Evolutionary conservation across 306 rosid genomes (phyloP).

Genomic region (Canavalia gladiata): DNA sequence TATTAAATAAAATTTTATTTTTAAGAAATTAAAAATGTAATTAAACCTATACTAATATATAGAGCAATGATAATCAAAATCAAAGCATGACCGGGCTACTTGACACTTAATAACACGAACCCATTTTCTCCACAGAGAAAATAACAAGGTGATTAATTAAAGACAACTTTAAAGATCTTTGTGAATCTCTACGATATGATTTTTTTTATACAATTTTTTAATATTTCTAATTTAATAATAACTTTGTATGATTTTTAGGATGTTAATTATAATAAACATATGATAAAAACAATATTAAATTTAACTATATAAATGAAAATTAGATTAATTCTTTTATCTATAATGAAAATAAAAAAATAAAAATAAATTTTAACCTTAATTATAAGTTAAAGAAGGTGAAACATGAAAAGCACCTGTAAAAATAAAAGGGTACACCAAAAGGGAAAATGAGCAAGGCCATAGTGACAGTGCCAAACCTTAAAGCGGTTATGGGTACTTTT

Average conservation of each 20-base stretch:
- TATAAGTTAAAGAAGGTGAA: constrained; percentile 43
- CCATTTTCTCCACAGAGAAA: too few relatives aligned
- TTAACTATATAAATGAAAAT: neutral
- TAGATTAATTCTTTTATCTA: neutral
- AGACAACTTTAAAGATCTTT: too few relatives aligned
- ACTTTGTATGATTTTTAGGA: neutral
- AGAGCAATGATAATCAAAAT: too few relatives aligned
- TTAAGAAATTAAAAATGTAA: too few relatives aligned
- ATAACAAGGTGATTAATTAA: too few relatives aligned
- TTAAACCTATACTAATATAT: too few relatives aligned
- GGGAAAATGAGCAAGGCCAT: constrained; percentile 57
- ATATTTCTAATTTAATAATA: neutral
- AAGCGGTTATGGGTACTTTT: constrained; percentile 68
- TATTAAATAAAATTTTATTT: too few relatives aligned
- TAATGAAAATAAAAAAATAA: neutral
- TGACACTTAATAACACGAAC: too few relatives aligned
- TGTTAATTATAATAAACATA: too few relatives aligned
- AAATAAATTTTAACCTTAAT: constrained; percentile 31
- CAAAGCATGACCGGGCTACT: too few relatives aligned
- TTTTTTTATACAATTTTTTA: too few relatives aligned
- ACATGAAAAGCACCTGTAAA: constrained; percentile 60
- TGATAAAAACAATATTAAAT: neutral
- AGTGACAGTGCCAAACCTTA: constrained; percentile 64
- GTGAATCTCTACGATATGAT: too few relatives aligned
- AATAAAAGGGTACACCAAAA: constrained; percentile 55